Base-by-base conservation (phyloP, 352 stramenopile genomes). In the Globisporangium mamillatum region DNA sequence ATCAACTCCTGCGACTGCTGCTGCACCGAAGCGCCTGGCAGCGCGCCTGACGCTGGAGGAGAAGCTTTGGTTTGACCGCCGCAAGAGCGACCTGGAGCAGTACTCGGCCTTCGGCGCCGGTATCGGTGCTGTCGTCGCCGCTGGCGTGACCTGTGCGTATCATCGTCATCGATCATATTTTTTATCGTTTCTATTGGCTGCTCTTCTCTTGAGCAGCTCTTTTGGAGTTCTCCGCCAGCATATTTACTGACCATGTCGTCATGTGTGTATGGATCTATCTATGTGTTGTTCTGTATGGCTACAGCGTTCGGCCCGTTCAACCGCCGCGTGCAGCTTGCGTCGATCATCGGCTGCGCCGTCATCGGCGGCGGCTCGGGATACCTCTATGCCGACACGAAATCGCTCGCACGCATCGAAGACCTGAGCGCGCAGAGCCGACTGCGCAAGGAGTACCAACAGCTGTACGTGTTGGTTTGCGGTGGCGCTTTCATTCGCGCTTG, bases 401-500 rank as follows among this genome's bases (percentile, higher is more conserved):
- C 86, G n/a, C 76, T 94, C 20, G 79, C 82, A 52, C 77, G 83
- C 29, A 84, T 94, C 56, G 70, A 92, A 55, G 84, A 94, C 62
- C 75, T 94, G 48, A 94, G 86, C 56, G 86, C 86, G 55, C 85
- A 80, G 38, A 93, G 84, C 68, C 80, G 75, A 1, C 69, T 94
- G 65, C 83, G 87, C 71, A 93, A 94, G 65, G 79, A 94, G 57
- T 88, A 90, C 75, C 84, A 91, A 71, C 85, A 94, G 65, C 76
- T 93, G 84, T 93, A 61, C 62, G 78, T 75, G 2, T 3, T 3
- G 50, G 32, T 9, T 6, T 36, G 32, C 32, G 32, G 32, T 36
- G 32, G 32, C 32, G 32, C 32, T 8, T 36, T 10, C 32, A 36
- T 6, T 36, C 32, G 32, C 32, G 32, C 7, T 36, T 36, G 32